Base-by-base conservation (phyloP, 805 yeast genomes). In the Cyberlindnera euphorbiiphila region DNA sequence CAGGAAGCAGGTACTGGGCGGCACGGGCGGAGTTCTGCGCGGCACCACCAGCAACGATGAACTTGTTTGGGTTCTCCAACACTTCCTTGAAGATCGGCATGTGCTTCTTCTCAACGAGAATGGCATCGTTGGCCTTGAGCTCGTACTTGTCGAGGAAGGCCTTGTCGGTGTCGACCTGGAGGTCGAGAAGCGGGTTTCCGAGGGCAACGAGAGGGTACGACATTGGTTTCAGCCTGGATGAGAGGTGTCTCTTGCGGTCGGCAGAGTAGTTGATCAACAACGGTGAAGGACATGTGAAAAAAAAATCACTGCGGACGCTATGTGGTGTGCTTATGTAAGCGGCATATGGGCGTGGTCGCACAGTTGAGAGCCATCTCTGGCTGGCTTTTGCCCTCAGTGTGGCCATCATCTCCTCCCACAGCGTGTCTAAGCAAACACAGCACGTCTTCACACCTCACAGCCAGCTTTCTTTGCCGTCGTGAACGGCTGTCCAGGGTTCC, bases 21-120 rank as follows among this genome's bases (percentile, higher is more conserved):
- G 96, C 99, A 68, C 99, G 81, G 41, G 98, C 97, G 48, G 98
- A 78, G 72, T 93, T 93, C 71, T 93, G 99, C 44, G 97, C 98
- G 56, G 99, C 99, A 62, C 99, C 99, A 53, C 99, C 99, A 45
- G 99, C 98, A 51, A 91, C 77, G 45, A 79, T 65, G 54, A 78
- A 75, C 46, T 86, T 78, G 42, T 72, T 75, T 25, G 72, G 68
- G 60, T 67, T 68, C 25, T 69, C 62, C 38, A 87, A 66, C 50
- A 85, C 74, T 64, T 93, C 98, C 42, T 76, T 81, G 64, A 71
- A 93, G 60, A 93, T 85, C 38, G 91, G 85, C 78, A 79, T 66
- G 68, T 87, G 96, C 62, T 81, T 74, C 48, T 78, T 88, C 52
- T 85, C 94, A 29, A 66, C 71, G 48, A 93, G 76, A 54, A 93